These are phyloP conservation scores for Leccinum barrowsii DNA, from an alignment of 768 basidiomycete species.

Conservation along the genomic window DNA sequence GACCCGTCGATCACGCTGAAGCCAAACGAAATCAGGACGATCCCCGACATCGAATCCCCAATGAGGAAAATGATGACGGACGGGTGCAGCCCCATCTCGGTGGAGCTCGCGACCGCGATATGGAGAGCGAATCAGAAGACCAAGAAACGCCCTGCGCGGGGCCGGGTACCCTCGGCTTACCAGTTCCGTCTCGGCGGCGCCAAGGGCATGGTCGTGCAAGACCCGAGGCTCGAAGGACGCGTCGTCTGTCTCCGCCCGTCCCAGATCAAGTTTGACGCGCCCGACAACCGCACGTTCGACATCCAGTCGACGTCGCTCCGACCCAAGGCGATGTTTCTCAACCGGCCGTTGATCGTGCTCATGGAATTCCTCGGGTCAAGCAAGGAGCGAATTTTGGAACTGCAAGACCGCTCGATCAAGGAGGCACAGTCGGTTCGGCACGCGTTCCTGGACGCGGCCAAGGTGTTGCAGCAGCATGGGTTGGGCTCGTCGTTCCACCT, in stretches of 20 bases:
- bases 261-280: slow-evolving; percentile 46
- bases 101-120: slow-evolving; percentile 32
- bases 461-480: slow-evolving; percentile 41
- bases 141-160: slow-evolving; percentile 20
- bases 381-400: slow-evolving; percentile 28
- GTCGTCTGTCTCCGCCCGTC: slow-evolving; percentile 41
- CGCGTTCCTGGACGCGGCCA: slow-evolving; percentile 36
- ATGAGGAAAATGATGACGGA: slow-evolving; percentile 44
- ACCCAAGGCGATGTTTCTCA: slow-evolving; percentile 43
- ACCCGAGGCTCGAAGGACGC: slow-evolving; percentile 35
- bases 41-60: slow-evolving; percentile 31
- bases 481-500: slow-evolving; percentile 45
- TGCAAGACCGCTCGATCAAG: slow-evolving; percentile 38
- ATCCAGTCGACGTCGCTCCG: slow-evolving; percentile 44
- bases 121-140: slow-evolving; percentile 34
- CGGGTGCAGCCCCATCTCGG: slow-evolving; percentile 47
- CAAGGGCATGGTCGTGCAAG: slow-evolving; percentile 46
- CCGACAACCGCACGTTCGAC: slow-evolving; percentile 38
- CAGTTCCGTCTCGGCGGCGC: slow-evolving; percentile 46
- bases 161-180: slow-evolving; percentile 36
- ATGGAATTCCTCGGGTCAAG: slow-evolving; percentile 44
- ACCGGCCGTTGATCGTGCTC: slow-evolving; percentile 47
- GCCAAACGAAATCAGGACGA: slow-evolving; percentile 31
- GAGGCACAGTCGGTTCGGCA: slow-evolving; percentile 34
- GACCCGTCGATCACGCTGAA: slow-evolving; percentile 42